Evolutionary conservation across 2,329 filamentous ascomycete genomes (phyloP), one percentile per base, ranked within the genome.

Genomic region (Chalaropsis ovoidea): DNA sequence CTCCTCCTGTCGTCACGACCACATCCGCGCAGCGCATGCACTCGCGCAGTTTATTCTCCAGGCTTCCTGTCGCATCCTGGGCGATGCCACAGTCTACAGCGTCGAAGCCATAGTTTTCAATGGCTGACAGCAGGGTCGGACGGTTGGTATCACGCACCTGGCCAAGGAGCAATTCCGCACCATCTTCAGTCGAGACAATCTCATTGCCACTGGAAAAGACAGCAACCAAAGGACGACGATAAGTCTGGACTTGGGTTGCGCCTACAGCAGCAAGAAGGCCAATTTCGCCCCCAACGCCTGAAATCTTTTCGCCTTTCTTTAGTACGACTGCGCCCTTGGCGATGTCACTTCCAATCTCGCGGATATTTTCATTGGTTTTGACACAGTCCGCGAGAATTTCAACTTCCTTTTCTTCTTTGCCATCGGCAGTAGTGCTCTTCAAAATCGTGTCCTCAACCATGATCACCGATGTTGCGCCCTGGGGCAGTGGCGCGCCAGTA

Each of bases 141-240:
- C 94, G 83, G 72, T 99, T 99, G 3, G 90, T 95, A 74, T 99
- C 94, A 65, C 94, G 82, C 22, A 99, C 94, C 74, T 97, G 90
- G 45, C 94, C 94, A 0, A 89, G 78, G 2, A 80, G 80, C 8
- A 97, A 78, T 0, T 79, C 76, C 0, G 82, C 83, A 0, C 83
- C 78, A 31, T 82, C 78, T 67, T 87, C 78, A 71, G 94, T 86
- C 68, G 87, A 82, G 4, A 96, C 86, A 62, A 99, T 89, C 75
- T 99, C 94, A 72, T 99, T 93, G 24, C 94, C 94, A 0, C 94
- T 99, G 63, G 92, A 96, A 19, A 99, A 76, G 1, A 99, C 86
- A 4, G 92, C 94, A 7, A 99, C 80, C 8, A 89, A 77, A 0
- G 94, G 93, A 65, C 85, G 86, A 61, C 81, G 83, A 76, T 88